Evolutionary conservation across 176 grass and related monocot genomes (phyloP), one percentile per base, ranked within the genome.

Genomic region (Puccinellia tenuiflora): DNA sequence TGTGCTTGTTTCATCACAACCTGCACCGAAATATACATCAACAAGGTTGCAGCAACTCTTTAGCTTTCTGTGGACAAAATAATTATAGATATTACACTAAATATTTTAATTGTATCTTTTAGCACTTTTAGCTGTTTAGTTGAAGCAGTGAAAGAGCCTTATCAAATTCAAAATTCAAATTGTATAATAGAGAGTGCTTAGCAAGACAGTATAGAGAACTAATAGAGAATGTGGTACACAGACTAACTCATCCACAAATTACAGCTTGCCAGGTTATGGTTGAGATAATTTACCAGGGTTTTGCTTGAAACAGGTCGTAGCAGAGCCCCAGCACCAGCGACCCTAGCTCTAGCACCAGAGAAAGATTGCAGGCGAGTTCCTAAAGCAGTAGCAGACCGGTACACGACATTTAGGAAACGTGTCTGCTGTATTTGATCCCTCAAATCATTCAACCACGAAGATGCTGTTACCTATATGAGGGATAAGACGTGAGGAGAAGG

Each of bases 371-470:
- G 51, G 39, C 70, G 90, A 71, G 95, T 91, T 77, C 95, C 95
- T 57, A 97, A 85, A 61, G 95, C 95, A 88, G 92, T 92, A n/a
- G 95, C 96, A 54, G 96, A 98, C 14, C 91, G 91, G 81, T 98
- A 98, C 78, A 98, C 85, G n/a, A 90, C 96, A 85, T 95, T 98
- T 67, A 98, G 88, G 69, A 98, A 86, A 67, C 92, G 91, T 26
- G 96, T 98, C 77, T 87, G 92, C 70, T 98, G 93, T 80, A 98
- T 82, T 86, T 95, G 93, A 90, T 98, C 96, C 83, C 93, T 92
- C 77, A 98, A 65, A 90, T 98, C 96, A 90, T 98, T 98, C 89
- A 98, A 87, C 96, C 96, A 98, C 43, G 96, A 98, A 30, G 96
- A 98, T 79, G 96, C 93, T 51, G 91, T 98, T 79, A 98, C 96